phyloP scores from a whole-genome alignment of 1,284 basidiomycete genomes.

The Retiboletus flavoniger region DNA sequence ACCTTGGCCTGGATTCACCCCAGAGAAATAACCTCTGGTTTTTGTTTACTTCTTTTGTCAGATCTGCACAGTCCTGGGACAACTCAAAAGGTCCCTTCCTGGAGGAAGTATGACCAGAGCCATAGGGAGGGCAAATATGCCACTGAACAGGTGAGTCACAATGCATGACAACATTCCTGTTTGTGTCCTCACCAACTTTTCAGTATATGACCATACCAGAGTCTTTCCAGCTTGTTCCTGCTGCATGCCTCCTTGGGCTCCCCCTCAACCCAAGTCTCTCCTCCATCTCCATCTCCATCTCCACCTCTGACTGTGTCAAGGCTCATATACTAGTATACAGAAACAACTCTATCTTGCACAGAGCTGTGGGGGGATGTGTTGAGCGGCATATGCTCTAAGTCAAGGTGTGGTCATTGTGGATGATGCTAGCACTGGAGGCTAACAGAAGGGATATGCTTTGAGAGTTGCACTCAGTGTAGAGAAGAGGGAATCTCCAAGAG shows the following conservation, averaged over 20 bases:
- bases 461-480: too few relatives aligned
- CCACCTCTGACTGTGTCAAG: slow-evolving; percentile 37
- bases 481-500: too few relatives aligned
- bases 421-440: too few relatives aligned
- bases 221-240: slow-evolving; percentile 38
- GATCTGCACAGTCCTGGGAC: slow-evolving; percentile 27
- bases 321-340: slow-evolving; percentile 29
- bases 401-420: too few relatives aligned
- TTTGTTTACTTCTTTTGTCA: slow-evolving; percentile 35
- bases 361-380: too few relatives aligned
- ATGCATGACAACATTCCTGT: slow-evolving; percentile 46
- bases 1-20: slow-evolving; percentile 30
- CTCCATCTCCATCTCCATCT: too few relatives aligned
- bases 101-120: slow-evolving; percentile 27
- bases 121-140: slow-evolving; percentile 24
- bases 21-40: slow-evolving; percentile 18
- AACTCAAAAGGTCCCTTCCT: slow-evolving; percentile 25
- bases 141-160: background rate
- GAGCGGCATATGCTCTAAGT: too few relatives aligned
- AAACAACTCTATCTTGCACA: too few relatives aligned
- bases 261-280: slow-evolving; percentile 14
- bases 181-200: slow-evolving; percentile 50
- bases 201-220: slow-evolving; percentile 44
- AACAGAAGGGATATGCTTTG: too few relatives aligned
- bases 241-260: slow-evolving; percentile 38